phyloP scores from a whole-genome alignment of 2,329 filamentous ascomycete genomes.

The Xylaria sp. region DNA sequence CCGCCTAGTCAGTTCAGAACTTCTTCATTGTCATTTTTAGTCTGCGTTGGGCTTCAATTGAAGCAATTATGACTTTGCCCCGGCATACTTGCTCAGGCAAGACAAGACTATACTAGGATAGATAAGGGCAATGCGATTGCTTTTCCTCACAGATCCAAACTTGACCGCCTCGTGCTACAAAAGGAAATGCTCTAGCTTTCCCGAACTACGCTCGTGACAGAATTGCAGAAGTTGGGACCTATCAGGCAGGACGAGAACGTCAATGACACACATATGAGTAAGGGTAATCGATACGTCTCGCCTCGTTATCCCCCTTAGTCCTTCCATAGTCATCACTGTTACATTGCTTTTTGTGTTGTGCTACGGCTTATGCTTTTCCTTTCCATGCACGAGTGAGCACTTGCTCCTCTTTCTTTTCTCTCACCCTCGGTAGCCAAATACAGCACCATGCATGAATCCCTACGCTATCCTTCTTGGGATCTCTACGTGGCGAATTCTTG shows the following conservation, averaged over 20 bases:
- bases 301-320: constrained; percentile 5
- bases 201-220: background rate
- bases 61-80: constrained; percentile 10
- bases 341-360: constrained; percentile 24
- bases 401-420: constrained; percentile 16
- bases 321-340: constrained; percentile 9
- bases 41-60: background rate
- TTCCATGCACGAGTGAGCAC: constrained; percentile 13
- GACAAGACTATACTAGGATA: constrained; percentile 15
- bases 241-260: background rate
- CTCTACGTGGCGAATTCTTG: constrained; percentile 24
- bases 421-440: constrained; percentile 30
- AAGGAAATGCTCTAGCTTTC: constrained; percentile 8
- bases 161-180: background rate
- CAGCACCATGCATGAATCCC: constrained; percentile 31
- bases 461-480: constrained; percentile 2
- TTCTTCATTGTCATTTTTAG: constrained; percentile 9
- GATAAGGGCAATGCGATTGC: constrained; percentile 26
- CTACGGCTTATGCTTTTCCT: constrained; percentile 13
- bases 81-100: background rate
- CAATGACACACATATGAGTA: constrained; percentile 1
- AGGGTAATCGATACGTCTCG: constrained; percentile 7
- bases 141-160: constrained; percentile 18
- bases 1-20: constrained; percentile 4
- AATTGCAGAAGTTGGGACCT: background rate